Base-by-base conservation (phyloP, 2,329 filamentous ascomycete species). In the Ophiostoma novo-ulmi region DNA sequence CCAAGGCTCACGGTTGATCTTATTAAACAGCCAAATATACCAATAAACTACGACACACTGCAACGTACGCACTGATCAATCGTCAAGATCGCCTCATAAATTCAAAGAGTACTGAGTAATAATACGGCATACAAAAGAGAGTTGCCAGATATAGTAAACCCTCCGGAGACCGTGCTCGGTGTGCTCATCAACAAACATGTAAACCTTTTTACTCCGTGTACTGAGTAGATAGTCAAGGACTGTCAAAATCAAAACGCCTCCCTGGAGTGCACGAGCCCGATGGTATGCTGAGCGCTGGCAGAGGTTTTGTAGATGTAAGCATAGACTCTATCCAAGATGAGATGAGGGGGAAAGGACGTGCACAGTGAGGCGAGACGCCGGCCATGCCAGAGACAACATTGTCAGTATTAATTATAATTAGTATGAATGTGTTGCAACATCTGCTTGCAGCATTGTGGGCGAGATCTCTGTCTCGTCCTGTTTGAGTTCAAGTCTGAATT, bases 291-390 rank as follows among this genome's bases (percentile, higher is more conserved):
- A 63, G 58, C 58, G 58, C 58, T 31, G 58, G 22, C 58, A 48
- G 44, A 48, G 44, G 20, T 48, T 48, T 48, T 48, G 44, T 11
- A 20, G 44, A 48, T n/a, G 44, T 7, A 48, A 48, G 44, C 44
- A 48, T 48, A 48, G 44, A n/a, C 44, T 48, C 17, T 10, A 39
- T 39, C 11, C 38, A 10, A 48, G 44, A 48, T 48, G 44, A 58
- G 52, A 58, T 58, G 52, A 55, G n/a, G 48, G 52, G 20, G 20
- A 4, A 22, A 35, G 58, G 58, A 63, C 58, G 58, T 63, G 58
- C 58, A 14, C 58, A 35, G 52, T 1, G 52, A 22, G 52, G 58
- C 58, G 58, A 63, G 58, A 63, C 58, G 58, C 58, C 58, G 26
- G 58, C 58, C 58, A 20, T 20, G 44, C 44, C 44, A 48, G 44